Base-by-base conservation (phyloP, 1,284 basidiomycete species). In the Moesziomyces globuligerus region DNA sequence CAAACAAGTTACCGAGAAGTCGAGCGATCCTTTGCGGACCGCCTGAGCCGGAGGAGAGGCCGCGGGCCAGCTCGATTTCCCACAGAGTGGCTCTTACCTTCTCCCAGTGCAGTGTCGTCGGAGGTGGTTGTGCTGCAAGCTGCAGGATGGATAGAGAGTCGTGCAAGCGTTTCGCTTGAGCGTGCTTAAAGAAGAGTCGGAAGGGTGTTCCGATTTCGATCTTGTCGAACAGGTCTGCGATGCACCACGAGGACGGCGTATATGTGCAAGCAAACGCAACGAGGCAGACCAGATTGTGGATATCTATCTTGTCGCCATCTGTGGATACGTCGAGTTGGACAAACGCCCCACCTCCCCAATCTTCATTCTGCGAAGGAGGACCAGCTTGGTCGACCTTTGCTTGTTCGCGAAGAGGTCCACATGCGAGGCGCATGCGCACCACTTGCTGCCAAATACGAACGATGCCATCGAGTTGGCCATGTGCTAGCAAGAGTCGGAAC, bases 141-240 rank as follows among this genome's bases (percentile, higher is more conserved):
- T 28, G 26, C n/a, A 48, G 36, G 2, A 39, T 20, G 2, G 20
- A 32, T 2, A 46, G n/a, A 4, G 54, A 45, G 18, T 48, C 28
- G 34, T 51, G 70, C 8, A 60, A 56, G 2, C 57, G 60, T 29
- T 55, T 51, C 5, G 54, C 51, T 17, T 58, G 67, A 25, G 53
- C 24, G 41, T 56, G 37, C 47, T 72, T 52, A 40, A 76, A 74
- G 47, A 67, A 74, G 25, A 69, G 58, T 24, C 73, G 58, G 20
- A 74, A 72, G 10, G 70, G 72, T 13, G 74, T 64, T 10, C 74
- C 74, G 15, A 76, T 37, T 3, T 76, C 74, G 20, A 76, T 39
- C 42, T 56, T 60, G 24, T 72, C 69, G 42, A 76, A 60, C 15
- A 50, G 54, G 23, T 57, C 43, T 1, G 60, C 57, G n/a, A 67